Evolutionary conservation across 2,329 filamentous ascomycete species (phyloP).

Genomic region (Xylariaceae sp.): DNA sequence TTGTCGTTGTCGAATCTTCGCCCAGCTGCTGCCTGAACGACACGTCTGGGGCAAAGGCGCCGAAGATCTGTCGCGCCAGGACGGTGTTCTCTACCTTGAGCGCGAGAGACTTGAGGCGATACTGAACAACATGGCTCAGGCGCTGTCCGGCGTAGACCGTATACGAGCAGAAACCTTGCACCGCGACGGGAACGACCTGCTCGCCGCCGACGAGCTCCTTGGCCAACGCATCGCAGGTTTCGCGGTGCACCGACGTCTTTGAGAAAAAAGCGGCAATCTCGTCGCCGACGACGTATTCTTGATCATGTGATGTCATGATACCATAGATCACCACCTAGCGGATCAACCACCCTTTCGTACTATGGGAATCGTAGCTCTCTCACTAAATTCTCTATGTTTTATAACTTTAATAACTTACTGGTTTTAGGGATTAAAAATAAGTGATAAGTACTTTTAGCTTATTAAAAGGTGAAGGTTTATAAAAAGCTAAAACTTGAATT

Average conservation of each 20-base stretch:
- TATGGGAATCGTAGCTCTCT: too few relatives aligned
- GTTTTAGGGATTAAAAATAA: too few relatives aligned
- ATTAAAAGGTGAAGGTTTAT: too few relatives aligned
- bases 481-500: too few relatives aligned
- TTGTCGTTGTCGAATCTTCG: background rate
- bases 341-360: too few relatives aligned
- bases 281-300: conserved; percentile 5
- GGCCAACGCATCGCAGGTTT: conserved; percentile 1
- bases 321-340: too few relatives aligned
- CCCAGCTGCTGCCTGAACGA: conserved; percentile 6
- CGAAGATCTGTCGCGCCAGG: conserved; percentile 1
- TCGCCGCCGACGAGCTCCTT: conserved; percentile 3
- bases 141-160: conserved; percentile 4
- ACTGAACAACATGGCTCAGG: conserved; percentile 4
- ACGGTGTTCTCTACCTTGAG: conserved; percentile 1
- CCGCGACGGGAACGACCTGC: background rate
- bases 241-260: conserved; percentile 2
- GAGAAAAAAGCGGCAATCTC: conserved; percentile 4
- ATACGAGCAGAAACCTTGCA: conserved; percentile 5
- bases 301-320: background rate
- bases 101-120: conserved; percentile 3
- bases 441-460: too few relatives aligned
- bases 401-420: too few relatives aligned
- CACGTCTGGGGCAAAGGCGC: conserved; percentile 1
- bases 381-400: too few relatives aligned